These are phyloP conservation scores for Neurospora pannonica DNA, from an alignment of 495 filamentous ascomycete genomes.

Conservation along the genomic window DNA sequence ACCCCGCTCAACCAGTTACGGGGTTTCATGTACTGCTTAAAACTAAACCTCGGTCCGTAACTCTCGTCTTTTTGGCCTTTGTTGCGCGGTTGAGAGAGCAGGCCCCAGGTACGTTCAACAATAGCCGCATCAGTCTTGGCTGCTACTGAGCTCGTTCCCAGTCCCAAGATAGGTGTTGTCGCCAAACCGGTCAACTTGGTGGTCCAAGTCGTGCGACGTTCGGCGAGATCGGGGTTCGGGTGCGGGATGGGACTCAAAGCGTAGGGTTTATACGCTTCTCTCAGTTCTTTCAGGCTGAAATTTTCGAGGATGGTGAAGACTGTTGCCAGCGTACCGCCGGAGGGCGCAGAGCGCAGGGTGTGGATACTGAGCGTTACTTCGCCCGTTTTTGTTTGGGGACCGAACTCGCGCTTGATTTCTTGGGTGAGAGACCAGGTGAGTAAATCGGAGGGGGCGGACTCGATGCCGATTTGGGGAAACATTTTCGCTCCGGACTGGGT, in stretches of 20 bases:
- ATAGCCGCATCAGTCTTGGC: conserved; percentile 52
- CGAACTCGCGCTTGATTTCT: conserved; percentile 50
- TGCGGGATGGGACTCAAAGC: conserved; percentile 54
- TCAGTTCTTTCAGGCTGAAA: conserved; percentile 48
- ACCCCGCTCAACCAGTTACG: conserved; percentile 50
- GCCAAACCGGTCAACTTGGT: conserved; percentile 52
- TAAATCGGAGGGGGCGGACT: conserved; percentile 78
- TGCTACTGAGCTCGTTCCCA: conserved; percentile 52
- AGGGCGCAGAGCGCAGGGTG: conserved; percentile 50
- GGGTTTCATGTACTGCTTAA: conserved; percentile 56
- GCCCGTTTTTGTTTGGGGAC: conserved; percentile 32
- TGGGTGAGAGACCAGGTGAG: conserved; percentile 61
- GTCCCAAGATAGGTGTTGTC: conserved; percentile 54
- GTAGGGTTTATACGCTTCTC: conserved; percentile 49
- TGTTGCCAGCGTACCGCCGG: conserved; percentile 66
- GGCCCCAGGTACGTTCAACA: conserved; percentile 68
- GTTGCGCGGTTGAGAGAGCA: conserved; percentile 44
- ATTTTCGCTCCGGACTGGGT: conserved; percentile 71
- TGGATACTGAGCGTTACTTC: conserved; percentile 55
- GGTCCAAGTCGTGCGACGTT: conserved; percentile 21
- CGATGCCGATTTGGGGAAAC: conserved; percentile 76
- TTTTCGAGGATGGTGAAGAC: conserved; percentile 53
- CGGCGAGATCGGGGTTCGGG: conserved; percentile 33
- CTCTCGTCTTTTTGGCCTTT: conserved; percentile 19
- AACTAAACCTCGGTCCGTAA: conserved; percentile 68